Evolutionary conservation across 192 early-diverging fungal genomes (phyloP).

Genomic region (Physocladia obscura): DNA sequence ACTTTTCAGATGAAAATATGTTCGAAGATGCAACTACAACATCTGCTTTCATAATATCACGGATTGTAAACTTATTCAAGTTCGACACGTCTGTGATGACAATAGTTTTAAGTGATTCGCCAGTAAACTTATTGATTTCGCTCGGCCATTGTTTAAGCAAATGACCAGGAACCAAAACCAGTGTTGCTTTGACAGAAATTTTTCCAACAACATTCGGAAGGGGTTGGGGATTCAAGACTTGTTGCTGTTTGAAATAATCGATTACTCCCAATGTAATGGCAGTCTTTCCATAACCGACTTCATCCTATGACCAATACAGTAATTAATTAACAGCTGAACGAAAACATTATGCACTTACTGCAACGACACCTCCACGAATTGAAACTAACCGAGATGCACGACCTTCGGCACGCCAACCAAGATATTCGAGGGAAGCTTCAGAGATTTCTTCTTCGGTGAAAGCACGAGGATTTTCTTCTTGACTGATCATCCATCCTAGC

Average conservation of each 20-base stretch:
- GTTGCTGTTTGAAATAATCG: conserved; percentile 4
- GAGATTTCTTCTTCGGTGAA: conserved; percentile 48
- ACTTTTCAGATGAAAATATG: conserved; percentile 31
- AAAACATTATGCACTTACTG: conserved; percentile 1
- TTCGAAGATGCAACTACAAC: conserved; percentile 38
- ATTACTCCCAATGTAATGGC: conserved; percentile 50
- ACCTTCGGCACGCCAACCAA: conserved; percentile 44
- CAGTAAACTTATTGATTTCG: conserved; percentile 49
- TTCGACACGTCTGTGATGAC: conserved; percentile 32
- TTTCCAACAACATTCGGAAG: neutral
- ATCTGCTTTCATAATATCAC: conserved; percentile 41
- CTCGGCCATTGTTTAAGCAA: conserved; percentile 45
- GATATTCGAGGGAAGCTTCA: conserved; percentile 36
- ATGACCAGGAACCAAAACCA: conserved; percentile 46
- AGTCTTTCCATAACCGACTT: conserved; percentile 54
- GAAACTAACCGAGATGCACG: conserved; percentile 33
- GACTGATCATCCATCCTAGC: conserved; percentile 44
- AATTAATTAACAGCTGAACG: neutral
- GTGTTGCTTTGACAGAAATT: conserved; percentile 43
- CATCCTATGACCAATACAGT: conserved; percentile 21
- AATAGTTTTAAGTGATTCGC: conserved; percentile 25
- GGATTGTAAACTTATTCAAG: conserved; percentile 39
- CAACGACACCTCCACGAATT: conserved; percentile 47
- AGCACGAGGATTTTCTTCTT: conserved; percentile 29
- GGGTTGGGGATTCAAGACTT: neutral